Base-by-base conservation (phyloP, 2,329 filamentous ascomycete species). In the Setomelanomma holmii region DNA sequence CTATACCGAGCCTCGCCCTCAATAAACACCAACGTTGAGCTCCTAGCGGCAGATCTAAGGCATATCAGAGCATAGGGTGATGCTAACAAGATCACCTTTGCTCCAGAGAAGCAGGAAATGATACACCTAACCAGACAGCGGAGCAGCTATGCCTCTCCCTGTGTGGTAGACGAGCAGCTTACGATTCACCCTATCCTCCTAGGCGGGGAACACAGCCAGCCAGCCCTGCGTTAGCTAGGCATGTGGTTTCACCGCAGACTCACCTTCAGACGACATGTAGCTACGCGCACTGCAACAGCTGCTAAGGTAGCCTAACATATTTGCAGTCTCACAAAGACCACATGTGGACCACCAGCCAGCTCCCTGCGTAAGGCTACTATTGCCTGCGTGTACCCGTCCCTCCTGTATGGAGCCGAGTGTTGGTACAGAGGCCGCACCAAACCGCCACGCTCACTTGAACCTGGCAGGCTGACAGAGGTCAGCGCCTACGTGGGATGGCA, bases 51-150 rank as follows among this genome's bases (percentile, higher is more conserved):
- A 40, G 53, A 55, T 19, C 11, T 55, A n/a, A 44, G 33, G n/a
- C 8, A 20, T 12, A 49, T 55, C 4, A 49, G 23, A 22, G 24
- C 24, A 17, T 55, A 35, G 53, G 48, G 40, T 4, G 48, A 17
- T 8, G 36, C 27, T 5, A 55, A 55, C 45, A 51, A 49, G 40
- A 45, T 55, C 17, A 34, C 40, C 35, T 55, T 55, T 40, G 48
- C 53, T 4, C 53, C 23, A 39, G 53, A 55, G 34, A 55, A 55
- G 41, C 40, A 39, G 39, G 53, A 55, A 35, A 51, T 51, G 17
- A 55, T 55, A 21, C 45, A 55, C 45, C 41, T 51, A 10, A 56
- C 53, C 7, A 44, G 39, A 8, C 40, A 56, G 24, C 12, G 20
- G 20, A 14, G 22, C 10, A 42, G 16, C 40, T 42, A 49, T 40